Percentiles rank a stretch among this genome's conserved stretches.
Evolutionary conservation across 2,329 filamentous ascomycete genomes (phyloP).

Genomic region (Chrysoporthe cubensis): DNA sequence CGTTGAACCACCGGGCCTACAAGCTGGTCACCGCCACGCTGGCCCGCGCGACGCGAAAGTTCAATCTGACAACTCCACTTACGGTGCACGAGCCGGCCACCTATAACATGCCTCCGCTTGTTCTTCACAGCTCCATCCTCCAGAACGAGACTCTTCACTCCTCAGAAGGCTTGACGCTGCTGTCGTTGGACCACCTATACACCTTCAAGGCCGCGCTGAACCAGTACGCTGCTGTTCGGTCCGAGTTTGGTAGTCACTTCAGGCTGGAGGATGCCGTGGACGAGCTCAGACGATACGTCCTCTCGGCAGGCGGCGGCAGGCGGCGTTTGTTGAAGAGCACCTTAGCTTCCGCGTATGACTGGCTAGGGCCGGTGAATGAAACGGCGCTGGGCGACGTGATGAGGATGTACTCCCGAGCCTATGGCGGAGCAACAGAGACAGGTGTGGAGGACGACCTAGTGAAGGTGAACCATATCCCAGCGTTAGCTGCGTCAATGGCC

Average conservation of each 20-base stretch:
- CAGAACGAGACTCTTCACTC: constrained; percentile 67
- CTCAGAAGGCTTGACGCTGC: constrained; percentile 60
- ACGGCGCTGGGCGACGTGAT: constrained; percentile 58
- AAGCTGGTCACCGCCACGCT: constrained; percentile 53
- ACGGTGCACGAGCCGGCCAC: constrained; percentile 37
- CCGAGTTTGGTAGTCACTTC: constrained; percentile 38
- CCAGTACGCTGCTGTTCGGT: constrained; percentile 53
- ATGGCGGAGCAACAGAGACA: constrained; percentile 55
- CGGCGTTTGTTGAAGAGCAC: constrained; percentile 53
- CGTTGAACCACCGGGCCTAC: constrained; percentile 51
- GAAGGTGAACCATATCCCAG: background rate
- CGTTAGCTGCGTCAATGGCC: constrained; percentile 2
- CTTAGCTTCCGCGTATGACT: constrained; percentile 59
- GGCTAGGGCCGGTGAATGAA: constrained; percentile 54
- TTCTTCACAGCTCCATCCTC: constrained; percentile 59
- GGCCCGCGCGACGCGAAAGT: constrained; percentile 51
- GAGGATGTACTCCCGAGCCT: constrained; percentile 59
- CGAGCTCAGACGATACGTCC: constrained; percentile 62
- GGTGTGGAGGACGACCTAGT: constrained; percentile 48
- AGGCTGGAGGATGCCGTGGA: constrained; percentile 65
- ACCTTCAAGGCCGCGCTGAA: constrained; percentile 66
- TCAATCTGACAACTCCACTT: constrained; percentile 16
- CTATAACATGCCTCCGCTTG: constrained; percentile 52
- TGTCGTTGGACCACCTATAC: constrained; percentile 66
- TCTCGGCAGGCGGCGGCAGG: constrained; percentile 51